Conservation (phyloP, 208 protist genomes). For the Zelonia costaricensis region DNA sequence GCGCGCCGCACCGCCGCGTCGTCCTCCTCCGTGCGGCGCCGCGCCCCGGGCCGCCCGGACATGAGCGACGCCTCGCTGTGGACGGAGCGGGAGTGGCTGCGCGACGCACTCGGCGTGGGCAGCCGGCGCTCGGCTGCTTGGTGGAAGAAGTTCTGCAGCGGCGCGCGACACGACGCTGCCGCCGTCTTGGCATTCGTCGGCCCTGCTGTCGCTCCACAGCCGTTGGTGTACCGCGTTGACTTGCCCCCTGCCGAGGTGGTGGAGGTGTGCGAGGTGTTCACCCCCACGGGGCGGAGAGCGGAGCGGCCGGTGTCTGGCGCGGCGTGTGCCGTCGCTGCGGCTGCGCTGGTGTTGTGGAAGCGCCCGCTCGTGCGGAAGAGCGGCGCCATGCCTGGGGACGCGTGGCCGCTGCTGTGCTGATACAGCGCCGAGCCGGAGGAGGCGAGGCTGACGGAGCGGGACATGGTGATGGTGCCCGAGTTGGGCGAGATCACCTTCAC, state of each 20-base stretch:
- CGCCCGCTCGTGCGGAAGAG: not conserved
- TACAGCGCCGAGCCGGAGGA: conserved; percentile 20
- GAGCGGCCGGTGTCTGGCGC: not conserved
- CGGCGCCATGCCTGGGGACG: not conserved
- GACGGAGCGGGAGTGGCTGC: not conserved
- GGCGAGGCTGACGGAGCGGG: conserved; percentile 37
- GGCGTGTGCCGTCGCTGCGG: not conserved
- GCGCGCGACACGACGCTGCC: too few relatives aligned
- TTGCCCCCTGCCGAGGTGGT: not conserved
- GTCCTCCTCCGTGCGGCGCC: conserved; percentile 14
- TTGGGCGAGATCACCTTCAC: conserved; percentile 58
- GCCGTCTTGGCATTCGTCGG: too few relatives aligned
- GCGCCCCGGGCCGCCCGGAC: too few relatives aligned
- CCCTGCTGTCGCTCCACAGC: too few relatives aligned
- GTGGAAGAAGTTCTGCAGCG: too few relatives aligned
- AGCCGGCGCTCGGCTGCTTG: too few relatives aligned
- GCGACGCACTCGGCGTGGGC: too few relatives aligned
- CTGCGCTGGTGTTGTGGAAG: not conserved
- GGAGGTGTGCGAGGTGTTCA: conserved; percentile 5
- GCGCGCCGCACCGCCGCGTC: conserved; percentile 36
- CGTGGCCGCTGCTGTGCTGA: conserved; percentile 8
- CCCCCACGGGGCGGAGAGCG: conserved; percentile 8
- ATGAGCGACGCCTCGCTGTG: not conserved
- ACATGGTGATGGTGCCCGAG: conserved; percentile 37
- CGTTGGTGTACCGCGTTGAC: not conserved